Conservation (phyloP, 306 rosid species). For the Vigna reflexopilosa region DNA sequence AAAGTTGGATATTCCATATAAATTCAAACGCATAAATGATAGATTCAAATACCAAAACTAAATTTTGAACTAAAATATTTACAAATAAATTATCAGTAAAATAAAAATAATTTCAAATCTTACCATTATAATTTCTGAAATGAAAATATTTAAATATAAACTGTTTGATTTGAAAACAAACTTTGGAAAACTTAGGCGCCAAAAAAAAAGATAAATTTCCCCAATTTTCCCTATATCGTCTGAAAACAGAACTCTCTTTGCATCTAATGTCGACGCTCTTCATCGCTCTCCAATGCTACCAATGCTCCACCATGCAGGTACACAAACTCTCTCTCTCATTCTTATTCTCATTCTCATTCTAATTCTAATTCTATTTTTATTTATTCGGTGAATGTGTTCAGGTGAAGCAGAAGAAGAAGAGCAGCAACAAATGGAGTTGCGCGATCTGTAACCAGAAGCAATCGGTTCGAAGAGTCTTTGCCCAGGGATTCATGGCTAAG, state of each 20-base stretch:
- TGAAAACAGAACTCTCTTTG: background rate
- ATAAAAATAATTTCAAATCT: too few relatives aligned
- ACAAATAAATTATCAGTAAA: too few relatives aligned
- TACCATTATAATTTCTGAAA: too few relatives aligned
- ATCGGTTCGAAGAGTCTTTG: conserved; percentile 75
- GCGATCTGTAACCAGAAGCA: conserved; percentile 85
- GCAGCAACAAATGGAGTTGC: conserved; percentile 76
- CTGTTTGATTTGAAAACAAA: too few relatives aligned
- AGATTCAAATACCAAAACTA: too few relatives aligned
- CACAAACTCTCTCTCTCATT: conserved; percentile 4
- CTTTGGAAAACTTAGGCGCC: conserved; percentile 37
- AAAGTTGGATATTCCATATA: too few relatives aligned
- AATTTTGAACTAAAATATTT: too few relatives aligned
- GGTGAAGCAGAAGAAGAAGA: conserved; percentile 88
- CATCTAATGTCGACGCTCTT: conserved; percentile 62
- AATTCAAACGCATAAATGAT: too few relatives aligned
- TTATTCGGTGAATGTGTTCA: conserved; percentile 33
- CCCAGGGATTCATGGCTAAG: conserved; percentile 72
- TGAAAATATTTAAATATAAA: too few relatives aligned
- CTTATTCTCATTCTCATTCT: background rate
- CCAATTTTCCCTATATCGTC: background rate
- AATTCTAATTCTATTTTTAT: background rate
- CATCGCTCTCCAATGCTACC: conserved; percentile 83
- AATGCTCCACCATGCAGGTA: conserved; percentile 93
- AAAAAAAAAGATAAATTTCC: background rate